These are phyloP conservation scores for Limonium bicolor DNA, from an alignment of 148 eudicot species.

Conservation along the genomic window DNA sequence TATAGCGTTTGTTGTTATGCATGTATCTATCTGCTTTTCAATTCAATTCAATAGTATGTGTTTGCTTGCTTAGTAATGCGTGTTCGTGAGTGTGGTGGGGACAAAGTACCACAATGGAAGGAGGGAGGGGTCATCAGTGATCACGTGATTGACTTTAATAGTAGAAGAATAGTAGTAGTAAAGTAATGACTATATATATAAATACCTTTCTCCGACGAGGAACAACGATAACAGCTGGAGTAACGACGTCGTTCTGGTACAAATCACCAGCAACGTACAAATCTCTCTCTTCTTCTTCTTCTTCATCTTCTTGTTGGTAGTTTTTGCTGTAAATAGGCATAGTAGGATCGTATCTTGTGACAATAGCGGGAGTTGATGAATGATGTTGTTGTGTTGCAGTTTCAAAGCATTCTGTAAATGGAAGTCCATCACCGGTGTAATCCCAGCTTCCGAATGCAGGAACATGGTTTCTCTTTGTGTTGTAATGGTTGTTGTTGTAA, in stretches of 20 bases:
- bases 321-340: too few relatives aligned
- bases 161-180: neutral
- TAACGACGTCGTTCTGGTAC: slow-evolving; percentile 54
- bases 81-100: too few relatives aligned
- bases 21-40: neutral
- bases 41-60: neutral
- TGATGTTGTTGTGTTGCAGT: slow-evolving; percentile 45
- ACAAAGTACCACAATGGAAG: too few relatives aligned
- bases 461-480: slow-evolving; percentile 53
- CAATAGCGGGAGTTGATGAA: too few relatives aligned
- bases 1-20: too few relatives aligned
- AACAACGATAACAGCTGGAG: slow-evolving; percentile 82
- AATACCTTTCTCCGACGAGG: slow-evolving; percentile 59
- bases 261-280: slow-evolving; percentile 79
- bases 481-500: too few relatives aligned
- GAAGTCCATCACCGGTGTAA: slow-evolving; percentile 30
- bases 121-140: neutral
- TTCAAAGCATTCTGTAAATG: slow-evolving; percentile 69
- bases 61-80: too few relatives aligned
- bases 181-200: neutral
- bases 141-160: neutral
- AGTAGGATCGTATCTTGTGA: neutral
- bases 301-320: too few relatives aligned
- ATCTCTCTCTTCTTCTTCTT: slow-evolving; percentile 45
- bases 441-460: slow-evolving; percentile 95